Conservation (phyloP, 768 basidiomycete species). For the Russula vinacea region DNA sequence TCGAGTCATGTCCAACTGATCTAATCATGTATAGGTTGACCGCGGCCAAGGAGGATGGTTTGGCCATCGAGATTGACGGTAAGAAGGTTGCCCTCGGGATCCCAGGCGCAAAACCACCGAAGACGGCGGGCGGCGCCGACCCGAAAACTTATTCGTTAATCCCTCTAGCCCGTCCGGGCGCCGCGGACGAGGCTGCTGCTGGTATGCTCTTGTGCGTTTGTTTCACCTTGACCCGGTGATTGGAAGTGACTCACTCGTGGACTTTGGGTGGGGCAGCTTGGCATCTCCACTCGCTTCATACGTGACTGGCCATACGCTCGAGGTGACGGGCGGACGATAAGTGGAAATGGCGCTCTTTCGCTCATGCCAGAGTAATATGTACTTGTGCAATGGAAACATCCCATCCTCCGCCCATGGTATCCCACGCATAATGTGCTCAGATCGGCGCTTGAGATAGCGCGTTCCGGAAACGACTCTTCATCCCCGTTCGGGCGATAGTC, state of each 20-base stretch:
- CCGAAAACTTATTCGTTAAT: conserved; percentile 44
- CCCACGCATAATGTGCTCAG: conserved; percentile 15
- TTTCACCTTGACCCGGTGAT: background rate
- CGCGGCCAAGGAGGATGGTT: conserved; percentile 73
- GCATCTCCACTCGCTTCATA: conserved; percentile 76
- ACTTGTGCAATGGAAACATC: conserved; percentile 20
- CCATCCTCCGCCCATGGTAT: conserved; percentile 9
- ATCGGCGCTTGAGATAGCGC: conserved; percentile 13
- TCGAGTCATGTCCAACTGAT: background rate
- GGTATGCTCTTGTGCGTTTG: conserved; percentile 69
- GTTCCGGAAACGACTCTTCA: conserved; percentile 42
- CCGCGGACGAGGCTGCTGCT: conserved; percentile 72
- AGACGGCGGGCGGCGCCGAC: conserved; percentile 39
- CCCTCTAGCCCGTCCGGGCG: conserved; percentile 67
- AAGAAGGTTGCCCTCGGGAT: conserved; percentile 83
- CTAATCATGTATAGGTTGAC: conserved; percentile 52
- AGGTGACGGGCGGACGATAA: conserved; percentile 68
- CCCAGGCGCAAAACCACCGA: conserved; percentile 49
- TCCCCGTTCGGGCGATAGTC: conserved; percentile 57
- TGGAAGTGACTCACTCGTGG: conserved; percentile 19
- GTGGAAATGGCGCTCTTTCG: conserved; percentile 20
- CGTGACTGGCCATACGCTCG: conserved; percentile 78
- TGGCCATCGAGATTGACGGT: conserved; percentile 71
- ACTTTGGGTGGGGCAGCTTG: conserved; percentile 45
- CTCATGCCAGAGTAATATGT: conserved; percentile 15